Conservation (phyloP, 768 basidiomycete genomes). For the Russula lepida region DNA sequence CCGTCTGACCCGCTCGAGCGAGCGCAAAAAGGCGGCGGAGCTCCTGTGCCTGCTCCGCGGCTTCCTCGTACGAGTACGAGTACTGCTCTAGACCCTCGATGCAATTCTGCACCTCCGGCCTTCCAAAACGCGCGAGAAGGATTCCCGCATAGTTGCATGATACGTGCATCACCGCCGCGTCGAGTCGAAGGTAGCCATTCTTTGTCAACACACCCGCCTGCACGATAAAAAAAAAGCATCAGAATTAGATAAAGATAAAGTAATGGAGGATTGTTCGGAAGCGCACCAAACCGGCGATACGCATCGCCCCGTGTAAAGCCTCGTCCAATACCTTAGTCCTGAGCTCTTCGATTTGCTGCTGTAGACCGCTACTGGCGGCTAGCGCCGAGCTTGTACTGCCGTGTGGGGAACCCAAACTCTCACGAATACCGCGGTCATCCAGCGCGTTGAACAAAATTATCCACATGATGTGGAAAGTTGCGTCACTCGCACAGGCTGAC, state of each 20-base stretch:
- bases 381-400: constrained; percentile 26
- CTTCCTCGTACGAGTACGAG: constrained; percentile 79
- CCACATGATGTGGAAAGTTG: constrained; percentile 91
- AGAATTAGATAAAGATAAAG: background rate
- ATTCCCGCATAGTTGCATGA: constrained; percentile 78
- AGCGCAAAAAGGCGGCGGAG: constrained; percentile 44
- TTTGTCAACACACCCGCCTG: constrained; percentile 76
- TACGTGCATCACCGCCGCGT: constrained; percentile 86
- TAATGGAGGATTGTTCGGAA: background rate
- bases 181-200: constrained; percentile 83
- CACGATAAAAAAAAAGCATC: background rate
- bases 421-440: constrained; percentile 77
- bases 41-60: constrained; percentile 65
- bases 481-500: constrained; percentile 71
- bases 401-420: constrained; percentile 44
- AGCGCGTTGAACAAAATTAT: constrained; percentile 73
- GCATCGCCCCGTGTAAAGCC: constrained; percentile 73
- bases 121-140: constrained; percentile 72
- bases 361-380: constrained; percentile 30
- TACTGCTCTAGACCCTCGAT: constrained; percentile 84
- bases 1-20: constrained; percentile 32
- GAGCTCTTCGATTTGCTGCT: constrained; percentile 46
- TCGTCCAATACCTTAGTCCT: constrained; percentile 72
- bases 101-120: constrained; percentile 76
- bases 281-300: constrained; percentile 81